phyloP scores from a whole-genome alignment of 2,329 filamentous ascomycete species.

The Colletotrichum lentis region DNA sequence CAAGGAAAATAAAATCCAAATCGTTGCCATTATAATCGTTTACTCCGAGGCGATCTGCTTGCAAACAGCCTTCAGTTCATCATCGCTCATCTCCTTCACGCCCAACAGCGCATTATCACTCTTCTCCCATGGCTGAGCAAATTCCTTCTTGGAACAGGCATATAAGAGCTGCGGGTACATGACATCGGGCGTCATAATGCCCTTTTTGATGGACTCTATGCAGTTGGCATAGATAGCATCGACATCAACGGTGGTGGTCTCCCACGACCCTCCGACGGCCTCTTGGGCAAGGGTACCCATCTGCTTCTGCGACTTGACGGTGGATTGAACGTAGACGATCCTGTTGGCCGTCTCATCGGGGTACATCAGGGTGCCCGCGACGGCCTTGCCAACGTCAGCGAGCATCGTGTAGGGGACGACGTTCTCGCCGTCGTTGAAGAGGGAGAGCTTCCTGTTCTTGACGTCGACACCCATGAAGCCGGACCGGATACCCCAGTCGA shows the following conservation, averaged over 20 bases:
- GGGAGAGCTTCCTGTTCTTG: conserved; percentile 38
- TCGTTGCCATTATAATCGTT: not conserved
- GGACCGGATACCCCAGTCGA: conserved; percentile 43
- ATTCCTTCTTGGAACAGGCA: conserved; percentile 37
- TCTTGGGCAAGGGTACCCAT: conserved; percentile 39
- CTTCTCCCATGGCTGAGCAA: conserved; percentile 31
- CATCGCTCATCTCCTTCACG: conserved; percentile 39
- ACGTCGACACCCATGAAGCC: conserved; percentile 42
- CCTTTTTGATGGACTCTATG: conserved; percentile 38
- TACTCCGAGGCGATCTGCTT: conserved; percentile 33
- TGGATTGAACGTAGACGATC: conserved; percentile 40
- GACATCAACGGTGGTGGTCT: conserved; percentile 34
- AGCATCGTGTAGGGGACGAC: conserved; percentile 41
- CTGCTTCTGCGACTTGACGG: conserved; percentile 41
- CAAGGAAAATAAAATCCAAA: too few relatives aligned
- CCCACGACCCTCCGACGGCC: conserved; percentile 39
- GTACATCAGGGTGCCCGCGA: conserved; percentile 42
- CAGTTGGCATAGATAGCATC: conserved; percentile 38
- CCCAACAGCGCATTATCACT: conserved; percentile 41
- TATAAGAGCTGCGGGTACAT: conserved; percentile 39
- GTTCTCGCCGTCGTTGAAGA: conserved; percentile 43
- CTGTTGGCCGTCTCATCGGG: conserved; percentile 45
- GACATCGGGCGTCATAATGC: conserved; percentile 36
- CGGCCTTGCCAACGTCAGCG: conserved; percentile 42
- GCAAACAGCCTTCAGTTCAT: conserved; percentile 39